These are phyloP conservation scores for Aspergillus pseudoviridinutans DNA, from an alignment of 2,329 filamentous ascomycete species.

Conservation along the genomic window DNA sequence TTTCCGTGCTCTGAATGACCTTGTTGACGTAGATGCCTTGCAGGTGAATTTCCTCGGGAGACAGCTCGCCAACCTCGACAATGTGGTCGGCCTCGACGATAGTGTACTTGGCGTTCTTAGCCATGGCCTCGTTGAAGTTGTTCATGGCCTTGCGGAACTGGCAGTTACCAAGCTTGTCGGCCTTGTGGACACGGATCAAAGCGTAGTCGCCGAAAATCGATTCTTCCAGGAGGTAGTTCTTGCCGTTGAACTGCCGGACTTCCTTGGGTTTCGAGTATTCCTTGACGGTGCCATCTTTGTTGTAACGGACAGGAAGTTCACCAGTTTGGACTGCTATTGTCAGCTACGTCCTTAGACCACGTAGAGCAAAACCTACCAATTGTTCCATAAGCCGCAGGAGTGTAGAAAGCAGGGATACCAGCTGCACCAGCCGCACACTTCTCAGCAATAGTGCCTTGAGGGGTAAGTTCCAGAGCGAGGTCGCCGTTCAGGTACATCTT, in stretches of 20 bases:
- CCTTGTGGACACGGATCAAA: slow-evolving; percentile 72
- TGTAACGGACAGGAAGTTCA: slow-evolving; percentile 64
- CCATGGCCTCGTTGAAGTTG: slow-evolving; percentile 72
- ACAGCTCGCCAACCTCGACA: slow-evolving; percentile 68
- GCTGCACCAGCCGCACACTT: slow-evolving; percentile 79
- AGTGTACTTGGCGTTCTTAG: slow-evolving; percentile 71
- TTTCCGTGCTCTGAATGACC: slow-evolving; percentile 67
- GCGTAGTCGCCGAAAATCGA: slow-evolving; percentile 73
- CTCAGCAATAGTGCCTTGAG: slow-evolving; percentile 85
- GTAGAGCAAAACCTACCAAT: slow-evolving; percentile 44
- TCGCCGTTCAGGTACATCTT: slow-evolving; percentile 80
- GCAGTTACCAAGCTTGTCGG: slow-evolving; percentile 73
- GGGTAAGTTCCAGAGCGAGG: slow-evolving; percentile 81
- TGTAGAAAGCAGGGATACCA: slow-evolving; percentile 84
- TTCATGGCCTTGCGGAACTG: slow-evolving; percentile 73
- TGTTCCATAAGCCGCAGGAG: slow-evolving; percentile 73
- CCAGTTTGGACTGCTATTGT: slow-evolving; percentile 42
- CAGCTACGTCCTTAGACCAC: slow-evolving; percentile 38
- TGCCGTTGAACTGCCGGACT: slow-evolving; percentile 68
- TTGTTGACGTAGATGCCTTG: slow-evolving; percentile 83
- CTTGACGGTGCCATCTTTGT: slow-evolving; percentile 77
- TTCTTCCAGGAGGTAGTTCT: slow-evolving; percentile 71
- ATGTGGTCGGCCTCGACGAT: slow-evolving; percentile 86
- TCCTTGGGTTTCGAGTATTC: slow-evolving; percentile 66
- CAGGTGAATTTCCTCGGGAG: slow-evolving; percentile 70